Evolutionary conservation across 768 basidiomycete species (phyloP).

Genomic region (Suillus cothurnatus): DNA sequence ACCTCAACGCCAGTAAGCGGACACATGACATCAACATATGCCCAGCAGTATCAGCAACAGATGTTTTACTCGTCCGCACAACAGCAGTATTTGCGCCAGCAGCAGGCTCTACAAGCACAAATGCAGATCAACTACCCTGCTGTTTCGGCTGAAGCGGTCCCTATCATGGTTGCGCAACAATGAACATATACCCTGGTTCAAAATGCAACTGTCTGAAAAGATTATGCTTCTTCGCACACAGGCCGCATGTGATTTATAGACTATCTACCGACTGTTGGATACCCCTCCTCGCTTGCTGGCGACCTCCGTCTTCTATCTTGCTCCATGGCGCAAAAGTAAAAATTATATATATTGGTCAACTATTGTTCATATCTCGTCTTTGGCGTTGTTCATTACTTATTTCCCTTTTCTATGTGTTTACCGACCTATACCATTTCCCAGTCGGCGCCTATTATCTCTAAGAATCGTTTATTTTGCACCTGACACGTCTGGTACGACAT

Average conservation of each 20-base stretch:
- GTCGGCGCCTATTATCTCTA: conserved; percentile 16
- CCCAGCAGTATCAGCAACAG: conserved; percentile 38
- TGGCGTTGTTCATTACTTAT: conserved; percentile 12
- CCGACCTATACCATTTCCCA: conserved; percentile 36
- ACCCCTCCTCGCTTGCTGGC: conserved; percentile 14
- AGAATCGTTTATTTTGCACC: conserved; percentile 1
- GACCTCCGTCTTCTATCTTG: conserved; percentile 1
- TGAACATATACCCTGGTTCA: not conserved
- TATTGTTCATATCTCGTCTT: conserved; percentile 22
- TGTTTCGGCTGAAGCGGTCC: not conserved
- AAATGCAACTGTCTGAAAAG: not conserved
- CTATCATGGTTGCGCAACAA: not conserved
- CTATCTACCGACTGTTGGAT: conserved; percentile 15
- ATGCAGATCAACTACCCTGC: conserved; percentile 26
- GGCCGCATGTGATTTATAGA: conserved; percentile 6
- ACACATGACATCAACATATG: conserved; percentile 32
- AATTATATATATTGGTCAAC: conserved; percentile 37
- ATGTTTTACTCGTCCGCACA: conserved; percentile 40
- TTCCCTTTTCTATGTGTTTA: conserved; percentile 12
- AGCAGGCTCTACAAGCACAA: conserved; percentile 35
- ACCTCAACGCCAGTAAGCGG: conserved; percentile 33
- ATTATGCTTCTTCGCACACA: not conserved
- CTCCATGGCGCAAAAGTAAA: conserved; percentile 32
- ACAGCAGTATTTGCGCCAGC: conserved; percentile 38
- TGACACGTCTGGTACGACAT: conserved; percentile 1